Base-by-base conservation (phyloP, 2,329 filamentous ascomycete genomes). In the Claviceps sp. region DNA sequence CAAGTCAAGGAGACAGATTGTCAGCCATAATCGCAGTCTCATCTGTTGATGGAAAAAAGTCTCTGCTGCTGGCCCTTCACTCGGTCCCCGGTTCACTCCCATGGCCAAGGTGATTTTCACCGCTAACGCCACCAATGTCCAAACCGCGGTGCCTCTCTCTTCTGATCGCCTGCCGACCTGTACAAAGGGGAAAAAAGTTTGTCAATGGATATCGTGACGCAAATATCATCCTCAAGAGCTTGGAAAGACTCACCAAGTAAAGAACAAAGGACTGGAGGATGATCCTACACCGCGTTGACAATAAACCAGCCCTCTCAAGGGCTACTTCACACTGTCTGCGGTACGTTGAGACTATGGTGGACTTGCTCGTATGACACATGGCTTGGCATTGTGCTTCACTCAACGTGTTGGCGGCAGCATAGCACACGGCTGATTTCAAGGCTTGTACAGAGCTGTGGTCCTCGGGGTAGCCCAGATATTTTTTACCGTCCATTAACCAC, bases 201-300 rank as follows among this genome's bases (percentile, higher is more conserved):
- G 24, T 43, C 48, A 43, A n/a, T 43, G n/a, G n/a, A 16, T 17
- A 11, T 5, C 30, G 26, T n/a, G 8, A 4, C 13, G 26, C 10
- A 41, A 26, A 26, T 19, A 5, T 13, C 0, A 5, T 44, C 17
- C 45, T 13, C 16, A 26, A 26, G 5, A 26, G 24, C 17, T 43
- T 16, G 26, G 16, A 11, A 41, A 5, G 1, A 38, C 55, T 46
- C 42, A 55, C 54, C 40, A 56, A 50, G 50, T 64, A 65, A 22
- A 65, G 49, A 19, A 64, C 56, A 52, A 65, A 65, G 1, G 62
- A 62, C 40, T 64, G 62, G 1, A 64, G 55, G 17, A 62, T 56
- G 5, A 60, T 60, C 1, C 60, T 59, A 44, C 64, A 61, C n/a
- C 50, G 50, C 6, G 62, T 63, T 1, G 57, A 57, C 0, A 64